Evolutionary conservation across 2,329 filamentous ascomycete species (phyloP).

Genomic region (Colletotrichum noveboracense): DNA sequence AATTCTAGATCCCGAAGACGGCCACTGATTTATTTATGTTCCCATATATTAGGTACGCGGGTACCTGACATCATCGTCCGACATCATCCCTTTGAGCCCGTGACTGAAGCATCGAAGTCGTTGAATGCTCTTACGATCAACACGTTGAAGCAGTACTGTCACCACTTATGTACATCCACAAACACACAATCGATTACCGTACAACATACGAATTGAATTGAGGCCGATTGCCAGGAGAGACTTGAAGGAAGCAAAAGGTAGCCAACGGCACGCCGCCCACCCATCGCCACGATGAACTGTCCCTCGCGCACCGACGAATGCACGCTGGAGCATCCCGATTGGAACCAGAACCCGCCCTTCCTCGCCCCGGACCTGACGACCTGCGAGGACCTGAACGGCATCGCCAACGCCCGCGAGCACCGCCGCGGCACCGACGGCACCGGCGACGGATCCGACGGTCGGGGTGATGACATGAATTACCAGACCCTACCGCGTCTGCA

Average conservation of each 20-base stretch:
- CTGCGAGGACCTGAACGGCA: constrained; percentile 60
- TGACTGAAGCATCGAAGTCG: background rate
- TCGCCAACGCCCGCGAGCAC: constrained; percentile 54
- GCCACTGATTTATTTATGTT: background rate
- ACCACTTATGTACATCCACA: background rate
- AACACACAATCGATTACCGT: background rate
- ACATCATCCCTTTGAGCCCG: background rate
- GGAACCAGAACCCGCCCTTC: constrained; percentile 59
- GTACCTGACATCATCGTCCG: constrained; percentile 14
- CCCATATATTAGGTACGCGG: background rate
- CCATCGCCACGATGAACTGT: constrained; percentile 51
- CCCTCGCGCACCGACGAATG: constrained; percentile 60
- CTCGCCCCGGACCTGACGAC: constrained; percentile 55
- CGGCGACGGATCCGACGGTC: constrained; percentile 23
- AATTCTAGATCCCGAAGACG: constrained; percentile 13
- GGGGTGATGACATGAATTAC: constrained; percentile 22
- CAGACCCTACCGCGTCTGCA: constrained; percentile 13
- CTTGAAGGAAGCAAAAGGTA: background rate
- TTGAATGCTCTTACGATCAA: background rate
- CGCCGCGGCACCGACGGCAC: constrained; percentile 40
- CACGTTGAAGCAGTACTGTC: background rate
- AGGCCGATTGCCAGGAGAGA: background rate
- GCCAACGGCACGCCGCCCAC: background rate
- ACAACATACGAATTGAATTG: background rate
- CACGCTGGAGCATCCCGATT: constrained; percentile 50